phyloP scores from a whole-genome alignment of 1,284 basidiomycete species.

The Cystobasidiaceae sp. region DNA sequence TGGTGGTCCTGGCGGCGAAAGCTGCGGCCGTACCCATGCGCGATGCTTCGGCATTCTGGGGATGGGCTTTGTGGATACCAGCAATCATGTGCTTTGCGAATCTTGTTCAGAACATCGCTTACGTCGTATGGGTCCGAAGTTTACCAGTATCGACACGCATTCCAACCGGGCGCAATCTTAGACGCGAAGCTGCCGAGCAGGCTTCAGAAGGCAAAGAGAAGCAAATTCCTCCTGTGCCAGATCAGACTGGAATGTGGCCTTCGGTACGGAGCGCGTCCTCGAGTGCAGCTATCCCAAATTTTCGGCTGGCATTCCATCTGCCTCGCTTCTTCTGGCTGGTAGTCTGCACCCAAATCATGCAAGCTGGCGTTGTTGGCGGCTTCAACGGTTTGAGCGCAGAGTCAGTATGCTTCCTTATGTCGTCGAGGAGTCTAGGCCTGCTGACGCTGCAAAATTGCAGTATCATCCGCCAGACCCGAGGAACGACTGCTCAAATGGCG shows the following conservation, averaged over 20 bases:
- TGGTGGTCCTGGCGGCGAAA: conserved; percentile 1
- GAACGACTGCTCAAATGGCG: conserved; percentile 47
- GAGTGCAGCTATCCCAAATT: conserved; percentile 14
- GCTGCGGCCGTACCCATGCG: conserved; percentile 36
- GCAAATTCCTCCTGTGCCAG: too few species aligned
- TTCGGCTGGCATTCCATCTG: not conserved
- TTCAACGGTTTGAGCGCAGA: conserved; percentile 50
- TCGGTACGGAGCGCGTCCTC: too few species aligned
- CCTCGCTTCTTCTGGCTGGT: conserved; percentile 42
- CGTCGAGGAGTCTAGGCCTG: too few species aligned
- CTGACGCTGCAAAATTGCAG: too few species aligned
- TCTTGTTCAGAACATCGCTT: conserved; percentile 33
- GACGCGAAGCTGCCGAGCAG: too few species aligned
- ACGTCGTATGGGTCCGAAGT: conserved; percentile 36
- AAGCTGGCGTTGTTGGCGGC: conserved; percentile 47
- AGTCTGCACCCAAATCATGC: conserved; percentile 38
- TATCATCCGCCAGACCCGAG: conserved; percentile 48
- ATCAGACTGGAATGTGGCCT: too few species aligned
- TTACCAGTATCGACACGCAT: conserved; percentile 35
- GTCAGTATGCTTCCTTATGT: too few species aligned
- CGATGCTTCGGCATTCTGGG: conserved; percentile 38
- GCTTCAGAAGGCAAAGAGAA: too few species aligned
- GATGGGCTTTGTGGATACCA: conserved; percentile 41
- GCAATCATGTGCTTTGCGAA: conserved; percentile 38
- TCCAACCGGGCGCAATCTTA: conserved; percentile 36